Evolutionary conservation across 73 alveolate species (phyloP).

Genomic region (Symbiodinium pilosum): DNA sequence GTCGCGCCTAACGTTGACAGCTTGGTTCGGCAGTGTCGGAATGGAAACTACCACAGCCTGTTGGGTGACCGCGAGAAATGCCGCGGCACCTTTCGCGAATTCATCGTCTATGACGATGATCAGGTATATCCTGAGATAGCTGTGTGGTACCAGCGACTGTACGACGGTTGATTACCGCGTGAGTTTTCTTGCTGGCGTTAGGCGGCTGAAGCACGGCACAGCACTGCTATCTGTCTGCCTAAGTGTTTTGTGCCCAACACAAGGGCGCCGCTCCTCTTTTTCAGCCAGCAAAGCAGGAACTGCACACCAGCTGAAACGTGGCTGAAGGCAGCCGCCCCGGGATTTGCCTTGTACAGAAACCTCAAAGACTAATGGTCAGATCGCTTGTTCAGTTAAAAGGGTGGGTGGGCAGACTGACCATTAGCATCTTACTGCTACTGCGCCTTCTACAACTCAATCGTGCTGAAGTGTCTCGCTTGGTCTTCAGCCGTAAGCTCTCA

Average conservation of each 20-base stretch:
- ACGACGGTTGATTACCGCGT: not conserved
- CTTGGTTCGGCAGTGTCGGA: slow-evolving; percentile 41
- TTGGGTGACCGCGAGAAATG: slow-evolving; percentile 94
- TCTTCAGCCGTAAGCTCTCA: not conserved
- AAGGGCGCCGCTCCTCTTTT: no score
- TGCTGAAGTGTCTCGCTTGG: no score
- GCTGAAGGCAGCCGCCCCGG: not conserved
- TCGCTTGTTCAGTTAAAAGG: no score
- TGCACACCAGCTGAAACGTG: slow-evolving; percentile 3
- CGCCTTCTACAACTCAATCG: no score
- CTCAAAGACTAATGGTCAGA: no score
- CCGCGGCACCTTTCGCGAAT: slow-evolving; percentile 82
- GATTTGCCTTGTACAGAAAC: not conserved
- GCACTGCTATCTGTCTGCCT: no score
- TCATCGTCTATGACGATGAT: slow-evolving; percentile 70
- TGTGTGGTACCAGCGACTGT: slow-evolving; percentile 78
- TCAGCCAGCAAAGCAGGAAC: no score
- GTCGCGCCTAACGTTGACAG: slow-evolving; percentile 69
- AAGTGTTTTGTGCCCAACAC: no score
- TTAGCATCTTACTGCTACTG: not conserved
- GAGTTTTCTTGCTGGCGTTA: not conserved
- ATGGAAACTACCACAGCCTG: slow-evolving; percentile 41
- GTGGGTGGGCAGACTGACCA: no score
- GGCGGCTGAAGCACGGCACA: no score
- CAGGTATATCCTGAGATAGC: slow-evolving; percentile 89